Base-by-base conservation (phyloP, 495 filamentous ascomycete genomes). In the Xylaria palmicola region DNA sequence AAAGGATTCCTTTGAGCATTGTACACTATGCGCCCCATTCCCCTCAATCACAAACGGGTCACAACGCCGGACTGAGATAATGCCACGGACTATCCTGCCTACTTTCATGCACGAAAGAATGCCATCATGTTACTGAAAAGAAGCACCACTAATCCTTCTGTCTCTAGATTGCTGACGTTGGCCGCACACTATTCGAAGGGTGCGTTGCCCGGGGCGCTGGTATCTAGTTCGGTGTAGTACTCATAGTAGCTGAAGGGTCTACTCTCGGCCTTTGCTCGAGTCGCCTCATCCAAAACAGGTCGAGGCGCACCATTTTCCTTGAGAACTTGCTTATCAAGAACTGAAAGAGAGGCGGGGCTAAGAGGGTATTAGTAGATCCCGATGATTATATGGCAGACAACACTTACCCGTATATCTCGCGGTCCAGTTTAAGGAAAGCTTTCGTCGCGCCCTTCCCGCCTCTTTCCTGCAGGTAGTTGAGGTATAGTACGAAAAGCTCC, bases 371-470 rank as follows among this genome's bases (percentile, higher is more conserved):
- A 74, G 63, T 53, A 60, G 22, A 26, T 45, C 12, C 36, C 40
- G 37, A 39, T 29, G 27, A 24, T 37, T 27, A 40, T n/a, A 24
- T n/a, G 10, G 32, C 56, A 43, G 30, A 44, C 32, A 51, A 26
- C 30, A 80, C 83, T 68, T 79, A 85, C 85, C 95, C 94, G 68
- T 93, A 92, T 29, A 97, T 80, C 72, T 97, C 90, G 37, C 86
- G 84, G 72, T 99, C 94, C 30, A 99, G 73, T 45, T 76, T 74
- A 75, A 98, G 78, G 70, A 91, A 96, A 68, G 94, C 89, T 73
- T 93, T 93, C 70, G 91, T 91, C 0, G 90, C 84, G 37, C 90
- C 86, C 61, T 90, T 86, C n/a, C 85, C 86, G 1, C 93, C 92
- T 49, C 91, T 80, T 64, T 97, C 87, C 47, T 94, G 86, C 26